These are phyloP conservation scores for Ligustrum vulgare DNA, from an alignment of 257 asterid species.

Conservation along the genomic window DNA sequence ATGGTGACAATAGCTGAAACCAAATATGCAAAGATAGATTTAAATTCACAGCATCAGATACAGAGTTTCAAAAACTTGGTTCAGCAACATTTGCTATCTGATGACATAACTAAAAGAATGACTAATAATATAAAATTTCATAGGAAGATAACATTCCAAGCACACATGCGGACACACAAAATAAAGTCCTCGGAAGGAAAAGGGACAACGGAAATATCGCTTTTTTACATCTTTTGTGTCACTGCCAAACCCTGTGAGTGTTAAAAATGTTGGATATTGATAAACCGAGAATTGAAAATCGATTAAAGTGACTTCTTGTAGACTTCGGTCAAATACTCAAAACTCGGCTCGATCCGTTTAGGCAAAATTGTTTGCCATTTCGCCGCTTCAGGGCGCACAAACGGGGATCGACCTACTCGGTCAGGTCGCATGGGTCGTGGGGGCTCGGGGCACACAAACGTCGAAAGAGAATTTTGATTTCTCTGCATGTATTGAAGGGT, in stretches of 20 bases:
- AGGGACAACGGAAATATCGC: neutral
- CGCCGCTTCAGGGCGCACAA: too few species aligned
- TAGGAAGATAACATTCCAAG: neutral
- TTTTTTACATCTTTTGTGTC: neutral
- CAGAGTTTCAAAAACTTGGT: neutral
- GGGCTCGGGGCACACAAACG: too few species aligned
- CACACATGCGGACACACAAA: neutral
- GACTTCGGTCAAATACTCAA: too few species aligned
- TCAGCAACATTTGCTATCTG: neutral
- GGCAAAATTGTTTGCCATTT: too few species aligned
- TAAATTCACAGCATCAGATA: neutral
- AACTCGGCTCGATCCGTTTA: too few species aligned
- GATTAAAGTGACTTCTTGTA: too few species aligned
- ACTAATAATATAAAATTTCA: neutral
- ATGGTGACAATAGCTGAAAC: constrained; percentile 1
- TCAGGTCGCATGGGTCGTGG: too few species aligned
- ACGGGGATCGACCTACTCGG: too few species aligned
- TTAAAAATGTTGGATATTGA: too few species aligned
- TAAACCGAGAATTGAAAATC: too few species aligned
- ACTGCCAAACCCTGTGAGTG: neutral
- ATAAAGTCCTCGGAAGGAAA: neutral
- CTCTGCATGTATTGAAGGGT: too few species aligned
- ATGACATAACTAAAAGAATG: neutral
- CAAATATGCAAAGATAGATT: neutral
- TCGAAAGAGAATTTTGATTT: too few species aligned